These are phyloP conservation scores for Aspergillus fructus DNA, from an alignment of 2,329 filamentous ascomycete genomes.

Conservation along the genomic window DNA sequence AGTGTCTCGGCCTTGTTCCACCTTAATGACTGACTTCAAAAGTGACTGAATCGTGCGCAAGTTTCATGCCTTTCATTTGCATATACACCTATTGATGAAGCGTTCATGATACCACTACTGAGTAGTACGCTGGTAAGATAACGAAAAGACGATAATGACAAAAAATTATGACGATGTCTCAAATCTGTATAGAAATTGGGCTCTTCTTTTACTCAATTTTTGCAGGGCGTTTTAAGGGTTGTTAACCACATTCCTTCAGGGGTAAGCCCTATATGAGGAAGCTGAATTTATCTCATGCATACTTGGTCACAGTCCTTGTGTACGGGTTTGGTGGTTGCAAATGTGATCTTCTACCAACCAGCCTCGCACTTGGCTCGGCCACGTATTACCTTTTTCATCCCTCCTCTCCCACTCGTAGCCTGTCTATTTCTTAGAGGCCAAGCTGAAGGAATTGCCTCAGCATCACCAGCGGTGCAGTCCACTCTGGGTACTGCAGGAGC, in stretches of 20 bases:
- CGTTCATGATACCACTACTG: conserved; percentile 7
- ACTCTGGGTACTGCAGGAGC: conserved; percentile 71
- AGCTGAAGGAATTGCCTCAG: conserved; percentile 5
- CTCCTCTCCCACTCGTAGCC: background rate
- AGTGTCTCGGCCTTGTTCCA: conserved; percentile 63
- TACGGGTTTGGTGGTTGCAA: background rate
- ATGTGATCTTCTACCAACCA: background rate
- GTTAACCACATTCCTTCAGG: background rate
- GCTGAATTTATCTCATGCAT: background rate
- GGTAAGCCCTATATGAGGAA: conserved; percentile 6
- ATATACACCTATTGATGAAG: conserved; percentile 6
- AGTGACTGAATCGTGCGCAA: background rate
- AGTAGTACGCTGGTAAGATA: conserved; percentile 19
- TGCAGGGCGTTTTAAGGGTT: conserved; percentile 6
- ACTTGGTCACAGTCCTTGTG: background rate
- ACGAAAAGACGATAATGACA: conserved; percentile 24
- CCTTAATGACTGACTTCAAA: conserved; percentile 48
- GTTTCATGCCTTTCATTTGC: conserved; percentile 6
- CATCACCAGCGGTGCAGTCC: conserved; percentile 67
- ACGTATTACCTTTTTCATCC: background rate
- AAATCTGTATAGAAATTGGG: conserved; percentile 12
- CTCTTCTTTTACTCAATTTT: conserved; percentile 4
- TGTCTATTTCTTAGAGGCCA: background rate
- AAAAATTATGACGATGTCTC: conserved; percentile 19
- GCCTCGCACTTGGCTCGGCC: background rate